These are phyloP conservation scores for Sideroxylon spinosum DNA, from an alignment of 179 eudicot genomes.

Conservation along the genomic window DNA sequence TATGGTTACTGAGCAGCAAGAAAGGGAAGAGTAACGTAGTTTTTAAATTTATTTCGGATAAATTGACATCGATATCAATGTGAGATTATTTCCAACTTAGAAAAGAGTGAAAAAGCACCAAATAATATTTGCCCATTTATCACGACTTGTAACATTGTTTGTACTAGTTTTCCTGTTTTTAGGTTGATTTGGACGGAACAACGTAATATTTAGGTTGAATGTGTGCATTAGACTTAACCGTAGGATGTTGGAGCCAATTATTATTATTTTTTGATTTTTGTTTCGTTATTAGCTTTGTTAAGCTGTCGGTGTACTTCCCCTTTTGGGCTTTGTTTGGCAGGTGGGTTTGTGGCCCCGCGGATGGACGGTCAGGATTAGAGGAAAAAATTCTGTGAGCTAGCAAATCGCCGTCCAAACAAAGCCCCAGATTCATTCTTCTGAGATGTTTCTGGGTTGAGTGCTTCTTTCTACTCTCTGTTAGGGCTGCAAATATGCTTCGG, in stretches of 20 bases:
- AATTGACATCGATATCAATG: neutral
- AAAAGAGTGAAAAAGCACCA: neutral
- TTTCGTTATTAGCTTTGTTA: no score
- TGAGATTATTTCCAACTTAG: neutral
- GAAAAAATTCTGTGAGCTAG: no score
- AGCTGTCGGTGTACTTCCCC: no score
- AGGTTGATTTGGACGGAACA: neutral
- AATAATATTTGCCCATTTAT: constrained; percentile 11
- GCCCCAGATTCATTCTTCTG: no score
- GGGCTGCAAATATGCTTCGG: no score
- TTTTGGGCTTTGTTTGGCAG: no score
- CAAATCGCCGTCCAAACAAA: no score
- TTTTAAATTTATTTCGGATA: neutral
- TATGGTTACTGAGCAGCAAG: constrained; percentile 33
- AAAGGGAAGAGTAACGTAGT: neutral
- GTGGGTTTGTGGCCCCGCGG: no score
- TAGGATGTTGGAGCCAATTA: neutral
- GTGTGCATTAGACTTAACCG: constrained; percentile 9
- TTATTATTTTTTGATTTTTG: neutral
- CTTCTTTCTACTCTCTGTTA: no score
- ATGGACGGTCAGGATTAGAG: no score
- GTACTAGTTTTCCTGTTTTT: neutral
- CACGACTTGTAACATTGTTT: constrained; percentile 3
- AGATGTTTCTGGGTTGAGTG: no score
- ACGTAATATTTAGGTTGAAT: neutral